Evolutionary conservation across 306 rosid genomes (phyloP).

Genomic region (Pueraria montana): DNA sequence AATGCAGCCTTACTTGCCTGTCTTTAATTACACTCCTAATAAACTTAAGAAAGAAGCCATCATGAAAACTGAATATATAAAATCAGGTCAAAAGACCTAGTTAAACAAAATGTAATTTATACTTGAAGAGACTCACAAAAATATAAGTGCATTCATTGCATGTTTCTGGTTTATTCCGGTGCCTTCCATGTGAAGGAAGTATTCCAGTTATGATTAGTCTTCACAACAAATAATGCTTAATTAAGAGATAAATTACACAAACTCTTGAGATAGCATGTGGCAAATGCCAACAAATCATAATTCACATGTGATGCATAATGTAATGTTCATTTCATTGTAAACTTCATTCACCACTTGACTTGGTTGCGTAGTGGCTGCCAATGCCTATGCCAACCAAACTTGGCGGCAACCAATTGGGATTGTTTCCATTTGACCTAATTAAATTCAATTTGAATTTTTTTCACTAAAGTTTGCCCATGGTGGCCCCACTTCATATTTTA

Average conservation of each 20-base stretch:
- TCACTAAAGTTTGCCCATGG: too few species aligned
- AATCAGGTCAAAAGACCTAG: not conserved
- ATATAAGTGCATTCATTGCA: not conserved
- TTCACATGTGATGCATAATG: slow-evolving; percentile 7
- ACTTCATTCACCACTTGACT: slow-evolving; percentile 13
- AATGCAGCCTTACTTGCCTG: not conserved
- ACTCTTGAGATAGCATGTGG: not conserved
- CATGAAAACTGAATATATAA: not conserved
- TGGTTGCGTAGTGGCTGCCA: not conserved
- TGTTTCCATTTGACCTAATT: not conserved
- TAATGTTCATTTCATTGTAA: not conserved
- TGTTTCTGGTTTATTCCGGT: not conserved
- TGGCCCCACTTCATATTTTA: not conserved
- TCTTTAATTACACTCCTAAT: not conserved
- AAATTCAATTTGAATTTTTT: not conserved
- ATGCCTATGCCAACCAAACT: not conserved
- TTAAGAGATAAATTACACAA: not conserved
- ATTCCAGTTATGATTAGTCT: not conserved
- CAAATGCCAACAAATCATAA: slow-evolving; percentile 23
- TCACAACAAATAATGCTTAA: not conserved
- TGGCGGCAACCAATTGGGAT: not conserved
- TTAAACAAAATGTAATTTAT: not conserved
- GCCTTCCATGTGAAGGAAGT: slow-evolving; percentile 1
- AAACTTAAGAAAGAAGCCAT: not conserved
- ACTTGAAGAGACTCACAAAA: not conserved